Conservation (phyloP, 495 filamentous ascomycete species). For the Hypoxylon fuscum region DNA sequence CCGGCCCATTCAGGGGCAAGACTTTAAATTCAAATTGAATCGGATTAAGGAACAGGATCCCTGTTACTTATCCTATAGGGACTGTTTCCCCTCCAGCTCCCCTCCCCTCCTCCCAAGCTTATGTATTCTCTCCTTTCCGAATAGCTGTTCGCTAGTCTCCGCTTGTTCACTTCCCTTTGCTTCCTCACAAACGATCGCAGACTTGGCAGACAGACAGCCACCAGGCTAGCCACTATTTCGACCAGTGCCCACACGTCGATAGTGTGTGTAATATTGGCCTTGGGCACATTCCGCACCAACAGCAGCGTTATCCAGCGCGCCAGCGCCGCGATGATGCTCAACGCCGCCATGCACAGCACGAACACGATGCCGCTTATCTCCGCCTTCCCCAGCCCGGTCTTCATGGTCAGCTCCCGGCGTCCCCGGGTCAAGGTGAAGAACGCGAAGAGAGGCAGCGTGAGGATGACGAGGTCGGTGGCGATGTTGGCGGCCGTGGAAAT, state of each 20-base stretch:
- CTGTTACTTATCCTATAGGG: background rate
- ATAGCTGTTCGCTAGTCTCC: background rate
- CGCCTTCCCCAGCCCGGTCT: conserved; percentile 30
- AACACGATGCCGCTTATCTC: conserved; percentile 44
- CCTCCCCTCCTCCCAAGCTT: background rate
- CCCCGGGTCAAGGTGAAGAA: conserved; percentile 12
- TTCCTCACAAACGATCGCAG: conserved; percentile 26
- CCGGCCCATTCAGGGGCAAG: too few species aligned
- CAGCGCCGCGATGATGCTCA: conserved; percentile 47
- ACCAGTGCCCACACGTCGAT: conserved; percentile 51
- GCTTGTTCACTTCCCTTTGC: conserved; percentile 1
- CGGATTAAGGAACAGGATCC: too few species aligned
- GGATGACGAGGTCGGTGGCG: conserved; percentile 27
- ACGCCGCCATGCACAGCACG: conserved; percentile 46
- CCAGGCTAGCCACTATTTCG: conserved; percentile 44
- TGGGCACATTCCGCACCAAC: conserved; percentile 39
- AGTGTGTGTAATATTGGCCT: conserved; percentile 47
- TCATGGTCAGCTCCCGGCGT: conserved; percentile 17
- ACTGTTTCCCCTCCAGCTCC: background rate
- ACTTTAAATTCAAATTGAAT: too few species aligned
- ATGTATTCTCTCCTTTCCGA: background rate
- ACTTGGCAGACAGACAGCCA: conserved; percentile 34
- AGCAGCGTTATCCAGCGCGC: conserved; percentile 43
- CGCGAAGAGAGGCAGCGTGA: conserved; percentile 22
- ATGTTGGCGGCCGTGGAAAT: conserved; percentile 34